These are phyloP conservation scores for Trichoderma koningii DNA, from an alignment of 2,329 filamentous ascomycete genomes.

Conservation along the genomic window DNA sequence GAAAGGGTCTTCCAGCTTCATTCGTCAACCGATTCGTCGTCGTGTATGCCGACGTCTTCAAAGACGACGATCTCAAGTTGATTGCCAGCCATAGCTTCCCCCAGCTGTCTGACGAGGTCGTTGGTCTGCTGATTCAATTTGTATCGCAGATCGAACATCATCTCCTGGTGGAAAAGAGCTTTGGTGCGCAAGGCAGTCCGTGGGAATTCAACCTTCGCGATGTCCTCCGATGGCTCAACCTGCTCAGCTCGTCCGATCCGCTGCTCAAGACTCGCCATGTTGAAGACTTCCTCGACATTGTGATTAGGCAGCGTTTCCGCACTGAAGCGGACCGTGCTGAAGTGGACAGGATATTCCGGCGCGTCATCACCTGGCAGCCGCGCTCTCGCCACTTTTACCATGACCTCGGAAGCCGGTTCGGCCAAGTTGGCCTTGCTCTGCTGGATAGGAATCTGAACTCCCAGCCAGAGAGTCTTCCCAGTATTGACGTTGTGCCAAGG, in stretches of 20 bases:
- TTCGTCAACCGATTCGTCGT: conserved; percentile 99
- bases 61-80: conserved; percentile 72
- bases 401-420: conserved; percentile 63
- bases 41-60: conserved; percentile 92
- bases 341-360: conserved; percentile 66
- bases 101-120: conserved; percentile 57
- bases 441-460: conserved; percentile 60
- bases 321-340: conserved; percentile 65
- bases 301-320: conserved; percentile 88
- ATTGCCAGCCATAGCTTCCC: conserved; percentile 83
- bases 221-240: conserved; percentile 80
- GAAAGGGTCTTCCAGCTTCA: conserved; percentile 90
- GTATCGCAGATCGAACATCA: conserved; percentile 77
- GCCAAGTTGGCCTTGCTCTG: conserved; percentile 79
- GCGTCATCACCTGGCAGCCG: conserved; percentile 60
- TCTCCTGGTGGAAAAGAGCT: conserved; percentile 60
- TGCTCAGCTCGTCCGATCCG: conserved; percentile 56
- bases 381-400: conserved; percentile 68
- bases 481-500: conserved; percentile 54
- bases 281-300: conserved; percentile 75
- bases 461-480: conserved; percentile 55
- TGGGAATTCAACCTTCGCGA: conserved; percentile 98
- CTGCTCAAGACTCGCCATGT: conserved; percentile 62
- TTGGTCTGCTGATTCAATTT: conserved; percentile 72
- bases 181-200: conserved; percentile 69